Evolutionary conservation across 805 yeast species (phyloP).

Genomic region (Hanseniaspora pseudoguilliermondii): DNA sequence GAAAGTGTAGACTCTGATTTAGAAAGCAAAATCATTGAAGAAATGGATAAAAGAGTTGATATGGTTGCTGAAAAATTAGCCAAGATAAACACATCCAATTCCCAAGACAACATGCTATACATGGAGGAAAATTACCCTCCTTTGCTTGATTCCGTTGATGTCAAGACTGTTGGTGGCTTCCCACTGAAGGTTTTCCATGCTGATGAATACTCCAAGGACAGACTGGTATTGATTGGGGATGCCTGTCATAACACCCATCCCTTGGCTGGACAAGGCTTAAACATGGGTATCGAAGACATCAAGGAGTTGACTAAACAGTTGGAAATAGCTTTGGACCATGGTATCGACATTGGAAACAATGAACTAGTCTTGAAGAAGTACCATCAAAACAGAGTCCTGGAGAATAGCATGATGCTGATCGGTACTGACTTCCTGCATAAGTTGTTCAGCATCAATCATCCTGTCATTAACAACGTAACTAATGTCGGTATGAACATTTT

Average conservation of each 20-base stretch:
- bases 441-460: slow-evolving; percentile 54
- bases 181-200: slow-evolving; percentile 85
- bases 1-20: slow-evolving; percentile 28
- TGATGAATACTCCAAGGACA: slow-evolving; percentile 68
- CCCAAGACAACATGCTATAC: slow-evolving; percentile 28
- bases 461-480: slow-evolving; percentile 63
- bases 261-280: slow-evolving; percentile 92
- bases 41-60: slow-evolving; percentile 56
- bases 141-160: slow-evolving; percentile 44
- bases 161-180: slow-evolving; percentile 67
- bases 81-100: slow-evolving; percentile 20
- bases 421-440: slow-evolving; percentile 87
- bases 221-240: slow-evolving; percentile 91
- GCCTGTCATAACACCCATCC: slow-evolving; percentile 98
- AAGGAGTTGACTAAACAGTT: slow-evolving; percentile 54
- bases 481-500: slow-evolving; percentile 63
- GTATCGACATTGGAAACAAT: slow-evolving; percentile 75
- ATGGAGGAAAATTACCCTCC: slow-evolving; percentile 57
- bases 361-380: slow-evolving; percentile 68
- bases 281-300: slow-evolving; percentile 95
- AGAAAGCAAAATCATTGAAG: slow-evolving; percentile 41
- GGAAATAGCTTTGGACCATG: slow-evolving; percentile 59
- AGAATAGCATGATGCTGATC: slow-evolving; percentile 69
- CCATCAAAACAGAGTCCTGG: slow-evolving; percentile 69
- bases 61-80: slow-evolving; percentile 22